Percentiles rank a stretch among this genome's conserved stretches.
Evolutionary conservation across 2,329 filamentous ascomycete species (phyloP).

Genomic region (Cytospora piceae): DNA sequence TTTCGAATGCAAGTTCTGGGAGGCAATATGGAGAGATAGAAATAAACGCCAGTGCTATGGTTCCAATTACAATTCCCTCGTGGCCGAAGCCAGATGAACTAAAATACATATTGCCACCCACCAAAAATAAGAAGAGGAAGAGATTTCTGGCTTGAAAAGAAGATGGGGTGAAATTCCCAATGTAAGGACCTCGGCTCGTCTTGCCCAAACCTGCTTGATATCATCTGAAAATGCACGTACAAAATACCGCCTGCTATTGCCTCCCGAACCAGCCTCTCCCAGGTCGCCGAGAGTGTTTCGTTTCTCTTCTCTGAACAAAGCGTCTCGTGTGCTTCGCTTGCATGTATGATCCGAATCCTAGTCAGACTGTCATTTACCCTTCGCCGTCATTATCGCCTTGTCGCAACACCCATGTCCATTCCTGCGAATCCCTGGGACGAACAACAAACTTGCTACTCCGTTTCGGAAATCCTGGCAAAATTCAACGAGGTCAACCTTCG

Average conservation of each 20-base stretch:
- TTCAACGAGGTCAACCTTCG: background rate
- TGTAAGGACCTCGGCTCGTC: background rate
- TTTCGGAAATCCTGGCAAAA: background rate
- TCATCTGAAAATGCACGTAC: constrained; percentile 21
- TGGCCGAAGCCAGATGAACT: constrained; percentile 10
- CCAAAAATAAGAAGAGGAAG: background rate
- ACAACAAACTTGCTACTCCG: background rate
- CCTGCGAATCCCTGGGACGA: background rate
- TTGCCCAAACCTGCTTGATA: constrained; percentile 4
- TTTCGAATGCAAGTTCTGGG: background rate
- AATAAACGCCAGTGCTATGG: constrained; percentile 19
- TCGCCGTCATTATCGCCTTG: background rate
- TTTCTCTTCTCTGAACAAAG: background rate
- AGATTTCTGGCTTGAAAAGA: background rate
- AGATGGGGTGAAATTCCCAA: background rate
- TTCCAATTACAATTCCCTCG: constrained; percentile 9
- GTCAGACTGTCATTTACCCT: background rate
- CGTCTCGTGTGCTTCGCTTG: constrained; percentile 9
- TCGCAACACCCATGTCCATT: background rate
- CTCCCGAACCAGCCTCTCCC: background rate
- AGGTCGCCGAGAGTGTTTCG: background rate
- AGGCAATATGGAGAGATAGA: background rate
- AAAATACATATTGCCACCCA: constrained; percentile 19
- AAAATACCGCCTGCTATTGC: background rate
- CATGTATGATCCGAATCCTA: background rate